These are phyloP conservation scores for Galerina marginata DNA, from an alignment of 768 basidiomycete species.

Conservation along the genomic window DNA sequence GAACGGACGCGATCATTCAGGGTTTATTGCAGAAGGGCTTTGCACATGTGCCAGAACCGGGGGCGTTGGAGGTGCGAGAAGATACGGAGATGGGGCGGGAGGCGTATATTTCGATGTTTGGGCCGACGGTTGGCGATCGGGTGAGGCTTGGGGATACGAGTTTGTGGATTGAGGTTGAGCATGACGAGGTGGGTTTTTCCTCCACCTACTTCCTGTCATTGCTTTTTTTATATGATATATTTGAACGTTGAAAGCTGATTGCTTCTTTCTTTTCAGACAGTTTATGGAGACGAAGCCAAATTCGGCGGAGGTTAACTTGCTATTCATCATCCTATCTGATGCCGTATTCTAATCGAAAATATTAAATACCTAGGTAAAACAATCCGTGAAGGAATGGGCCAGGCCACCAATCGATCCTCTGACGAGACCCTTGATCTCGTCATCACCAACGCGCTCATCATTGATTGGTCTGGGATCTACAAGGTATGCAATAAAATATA, in stretches of 20 bases:
- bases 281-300: slow-evolving; percentile 96
- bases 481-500: slow-evolving; percentile 55
- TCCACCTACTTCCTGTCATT: background rate
- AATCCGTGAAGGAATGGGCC: slow-evolving; percentile 97
- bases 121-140: slow-evolving; percentile 91
- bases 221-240: background rate
- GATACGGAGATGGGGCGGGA: slow-evolving; percentile 69
- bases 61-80: slow-evolving; percentile 51
- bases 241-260: background rate
- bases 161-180: slow-evolving; percentile 92
- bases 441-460: slow-evolving; percentile 92
- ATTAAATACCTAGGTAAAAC: slow-evolving; percentile 69
- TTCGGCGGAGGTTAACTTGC: slow-evolving; percentile 83
- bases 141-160: slow-evolving; percentile 88
- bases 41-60: slow-evolving; percentile 70
- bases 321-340: background rate
- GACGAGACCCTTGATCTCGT: slow-evolving; percentile 83
- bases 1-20: slow-evolving; percentile 52
- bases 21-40: slow-evolving; percentile 67
- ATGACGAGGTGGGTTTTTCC: slow-evolving; percentile 62
- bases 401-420: slow-evolving; percentile 75
- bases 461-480: slow-evolving; percentile 96
- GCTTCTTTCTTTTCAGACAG: slow-evolving; percentile 51
- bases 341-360: too few species aligned
- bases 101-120: slow-evolving; percentile 92